Conservation (phyloP, 495 filamentous ascomycete genomes). For the Hypoxylon trugodes region DNA sequence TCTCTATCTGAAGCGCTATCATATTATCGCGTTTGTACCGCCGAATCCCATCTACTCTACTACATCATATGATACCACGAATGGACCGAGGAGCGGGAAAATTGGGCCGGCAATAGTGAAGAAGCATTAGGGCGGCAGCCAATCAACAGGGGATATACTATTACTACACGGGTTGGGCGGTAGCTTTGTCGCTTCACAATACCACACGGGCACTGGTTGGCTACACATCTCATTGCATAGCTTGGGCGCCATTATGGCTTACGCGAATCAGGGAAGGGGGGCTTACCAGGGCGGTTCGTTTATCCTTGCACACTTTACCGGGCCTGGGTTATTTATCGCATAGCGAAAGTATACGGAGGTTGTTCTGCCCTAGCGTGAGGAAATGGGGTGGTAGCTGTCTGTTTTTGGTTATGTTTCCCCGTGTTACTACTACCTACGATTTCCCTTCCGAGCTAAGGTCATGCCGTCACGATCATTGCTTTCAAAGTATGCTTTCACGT, state of each 20-base stretch:
- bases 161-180: conserved; percentile 25
- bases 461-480: conserved; percentile 35
- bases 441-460: conserved; percentile 16
- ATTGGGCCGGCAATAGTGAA: conserved; percentile 12
- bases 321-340: conserved; percentile 21
- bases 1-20: conserved; percentile 3
- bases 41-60: conserved; percentile 13
- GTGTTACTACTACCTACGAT: conserved; percentile 4
- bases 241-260: conserved; percentile 23
- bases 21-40: neutral
- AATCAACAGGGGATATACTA: conserved; percentile 2
- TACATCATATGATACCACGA: conserved; percentile 21
- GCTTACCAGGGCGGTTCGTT: conserved; percentile 20
- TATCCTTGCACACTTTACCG: conserved; percentile 13
- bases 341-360: conserved; percentile 25
- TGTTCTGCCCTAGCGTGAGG: conserved; percentile 10
- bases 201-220: conserved; percentile 18
- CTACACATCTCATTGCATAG: conserved; percentile 29
- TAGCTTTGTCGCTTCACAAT: conserved; percentile 27
- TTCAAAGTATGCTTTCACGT: conserved; percentile 13
- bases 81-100: neutral
- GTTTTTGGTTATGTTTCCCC: conserved; percentile 8
- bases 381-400: conserved; percentile 26
- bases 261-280: conserved; percentile 4
- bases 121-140: conserved; percentile 9